Conservation (phyloP, 2,329 filamentous ascomycete genomes). For the Clonostachys chloroleuca region DNA sequence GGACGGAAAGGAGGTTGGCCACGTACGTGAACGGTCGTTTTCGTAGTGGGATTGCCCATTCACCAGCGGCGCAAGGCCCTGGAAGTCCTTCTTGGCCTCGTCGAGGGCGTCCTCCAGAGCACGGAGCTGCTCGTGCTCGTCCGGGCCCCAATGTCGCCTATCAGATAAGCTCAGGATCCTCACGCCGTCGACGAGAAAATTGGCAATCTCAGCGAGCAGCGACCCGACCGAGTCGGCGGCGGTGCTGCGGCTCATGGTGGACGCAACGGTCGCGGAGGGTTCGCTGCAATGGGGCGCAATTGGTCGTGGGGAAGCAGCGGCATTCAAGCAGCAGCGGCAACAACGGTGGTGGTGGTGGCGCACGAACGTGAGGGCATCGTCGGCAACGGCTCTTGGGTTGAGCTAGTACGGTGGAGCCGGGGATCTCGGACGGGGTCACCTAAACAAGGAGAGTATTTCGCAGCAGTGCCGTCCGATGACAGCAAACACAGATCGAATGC, state of each 20-base stretch:
- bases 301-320: too few relatives aligned
- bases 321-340: too few relatives aligned
- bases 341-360: too few relatives aligned
- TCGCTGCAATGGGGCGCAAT: too few relatives aligned
- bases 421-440: too few relatives aligned
- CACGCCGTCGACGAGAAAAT: slow-evolving; percentile 44
- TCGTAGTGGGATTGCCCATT: slow-evolving; percentile 55
- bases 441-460: too few relatives aligned
- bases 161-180: slow-evolving; percentile 52
- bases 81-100: slow-evolving; percentile 57
- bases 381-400: too few relatives aligned
- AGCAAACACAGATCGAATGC: too few relatives aligned
- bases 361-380: too few relatives aligned
- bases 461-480: too few relatives aligned
- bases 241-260: neutral
- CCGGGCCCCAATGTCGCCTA: slow-evolving; percentile 52
- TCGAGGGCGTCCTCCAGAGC: slow-evolving; percentile 51
- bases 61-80: slow-evolving; percentile 49
- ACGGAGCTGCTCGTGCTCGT: slow-evolving; percentile 55
- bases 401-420: too few relatives aligned
- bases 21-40: slow-evolving; percentile 49
- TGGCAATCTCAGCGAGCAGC: slow-evolving; percentile 54
- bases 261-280: neutral
- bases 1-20: neutral
- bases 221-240: slow-evolving; percentile 48